Percentiles rank a stretch among this genome's conserved stretches.
Conservation (phyloP, 345 rosid species). For the Eucalyptus sideroxylon region DNA sequence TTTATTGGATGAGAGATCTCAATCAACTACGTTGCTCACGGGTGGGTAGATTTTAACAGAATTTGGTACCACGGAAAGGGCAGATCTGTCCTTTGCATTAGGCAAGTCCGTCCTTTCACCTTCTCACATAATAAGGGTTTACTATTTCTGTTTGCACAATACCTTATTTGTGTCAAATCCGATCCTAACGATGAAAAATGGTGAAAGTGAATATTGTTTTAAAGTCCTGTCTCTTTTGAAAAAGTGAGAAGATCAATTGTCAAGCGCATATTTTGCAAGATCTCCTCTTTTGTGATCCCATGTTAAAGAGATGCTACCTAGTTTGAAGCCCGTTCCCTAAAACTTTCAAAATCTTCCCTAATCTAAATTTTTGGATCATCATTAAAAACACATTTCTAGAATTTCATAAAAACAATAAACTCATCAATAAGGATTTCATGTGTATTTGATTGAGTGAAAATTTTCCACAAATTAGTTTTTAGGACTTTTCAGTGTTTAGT, state of each 20-base stretch:
- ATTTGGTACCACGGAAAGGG: background rate
- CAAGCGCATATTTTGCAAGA: background rate
- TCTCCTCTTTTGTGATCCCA: background rate
- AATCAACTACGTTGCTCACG: rapidly evolving
- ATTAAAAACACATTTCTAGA: background rate
- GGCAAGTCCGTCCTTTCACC: background rate
- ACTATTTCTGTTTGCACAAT: background rate
- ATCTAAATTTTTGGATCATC: background rate
- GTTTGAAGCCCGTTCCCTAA: background rate
- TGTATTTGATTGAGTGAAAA: background rate
- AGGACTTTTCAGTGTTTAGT: background rate
- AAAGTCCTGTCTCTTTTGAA: background rate
- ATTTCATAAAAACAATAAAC: background rate
- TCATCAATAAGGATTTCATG: background rate
- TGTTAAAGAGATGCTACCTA: background rate
- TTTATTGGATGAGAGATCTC: rapidly evolving
- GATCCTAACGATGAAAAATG: background rate
- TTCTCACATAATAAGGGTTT: background rate
- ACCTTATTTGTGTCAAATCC: background rate
- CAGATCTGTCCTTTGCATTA: background rate
- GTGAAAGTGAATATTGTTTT: background rate
- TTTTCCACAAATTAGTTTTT: background rate
- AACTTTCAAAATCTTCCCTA: background rate
- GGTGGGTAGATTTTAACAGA: background rate
- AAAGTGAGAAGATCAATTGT: background rate